phyloP scores from a whole-genome alignment of 768 basidiomycete genomes.

The Hericium erinaceus region DNA sequence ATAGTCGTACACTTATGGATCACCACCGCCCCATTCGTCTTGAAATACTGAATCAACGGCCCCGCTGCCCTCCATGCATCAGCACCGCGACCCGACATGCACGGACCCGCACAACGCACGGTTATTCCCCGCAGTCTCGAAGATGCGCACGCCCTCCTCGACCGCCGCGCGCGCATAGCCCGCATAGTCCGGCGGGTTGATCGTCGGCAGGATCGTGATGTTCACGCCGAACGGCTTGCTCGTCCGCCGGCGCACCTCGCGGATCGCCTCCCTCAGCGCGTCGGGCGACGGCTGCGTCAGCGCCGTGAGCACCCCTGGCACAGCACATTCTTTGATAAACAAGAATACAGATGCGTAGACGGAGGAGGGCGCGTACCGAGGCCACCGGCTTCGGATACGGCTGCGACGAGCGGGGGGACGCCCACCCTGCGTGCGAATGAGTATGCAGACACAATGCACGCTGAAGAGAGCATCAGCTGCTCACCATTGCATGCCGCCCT shows the following conservation, averaged over 20 bases:
- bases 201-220: slow-evolving; percentile 78
- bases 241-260: slow-evolving; percentile 62
- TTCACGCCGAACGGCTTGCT: slow-evolving; percentile 79
- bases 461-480: neutral
- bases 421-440: slow-evolving; percentile 54
- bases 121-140: slow-evolving; percentile 91
- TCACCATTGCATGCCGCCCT: slow-evolving; percentile 90
- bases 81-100: neutral
- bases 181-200: slow-evolving; percentile 85
- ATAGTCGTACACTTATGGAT: slow-evolving; percentile 89
- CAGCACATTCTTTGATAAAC: neutral
- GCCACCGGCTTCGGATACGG: slow-evolving; percentile 77
- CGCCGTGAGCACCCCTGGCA: slow-evolving; percentile 69
- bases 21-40: slow-evolving; percentile 66
- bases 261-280: slow-evolving; percentile 70
- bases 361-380: slow-evolving; percentile 38
- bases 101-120: slow-evolving; percentile 39
- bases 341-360: neutral
- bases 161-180: slow-evolving; percentile 76
- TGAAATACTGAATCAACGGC: slow-evolving; percentile 72
- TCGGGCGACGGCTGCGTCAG: slow-evolving; percentile 83
- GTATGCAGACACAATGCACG: too few relatives aligned
- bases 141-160: slow-evolving; percentile 80
- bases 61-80: slow-evolving; percentile 41
- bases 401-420: slow-evolving; percentile 60